Base-by-base conservation (phyloP, 2,329 filamentous ascomycete species). In the Claviceps fusiformis region DNA sequence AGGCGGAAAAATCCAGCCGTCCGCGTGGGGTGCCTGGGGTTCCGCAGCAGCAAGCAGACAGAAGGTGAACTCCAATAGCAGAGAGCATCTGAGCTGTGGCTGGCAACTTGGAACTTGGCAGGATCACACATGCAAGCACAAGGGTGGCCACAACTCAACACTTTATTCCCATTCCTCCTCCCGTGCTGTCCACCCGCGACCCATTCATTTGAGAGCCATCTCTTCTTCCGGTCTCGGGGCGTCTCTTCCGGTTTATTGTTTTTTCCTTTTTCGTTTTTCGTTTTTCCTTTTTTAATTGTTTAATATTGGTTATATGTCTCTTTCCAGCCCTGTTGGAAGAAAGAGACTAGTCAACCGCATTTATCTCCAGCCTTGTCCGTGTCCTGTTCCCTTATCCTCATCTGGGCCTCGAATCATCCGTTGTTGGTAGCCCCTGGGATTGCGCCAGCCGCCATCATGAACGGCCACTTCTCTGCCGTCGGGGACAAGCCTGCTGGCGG, bases 391-490 rank as follows among this genome's bases (percentile, higher is more conserved):
- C 3, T 33, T 17, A 19, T 45, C 45, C 19, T 4, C n/a, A 27
- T 53, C 46, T 31, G 29, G 29, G 33, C 27, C 33, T 15, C 37
- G 27, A 15, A 9, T 47, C 51, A 13, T 41, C 50, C 48, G 27
- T 55, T 57, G 56, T 31, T 53, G 37, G 27, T 37, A 24, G 39
- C 46, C 46, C 46, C 47, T 54, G 47, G 46, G 31, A 48, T 31
- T 39, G n/a, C 13, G 27, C 39, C 17, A 55, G 35, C 53, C 44
- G 44, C 68, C 57, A 70, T 58, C 61, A 85, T 89, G 82, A 95
- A 93, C 73, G 84, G 86, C 68, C 86, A 92, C 70, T 90, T 92
- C 71, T 85, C 86, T 63, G 76, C 81, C 55, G 82, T 87, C 68
- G 85, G 85, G 74, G 78, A 83, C 58, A 75, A 78, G 73, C 78